Base-by-base conservation (phyloP, 345 rosid species). In the Eucalyptus rudis region DNA sequence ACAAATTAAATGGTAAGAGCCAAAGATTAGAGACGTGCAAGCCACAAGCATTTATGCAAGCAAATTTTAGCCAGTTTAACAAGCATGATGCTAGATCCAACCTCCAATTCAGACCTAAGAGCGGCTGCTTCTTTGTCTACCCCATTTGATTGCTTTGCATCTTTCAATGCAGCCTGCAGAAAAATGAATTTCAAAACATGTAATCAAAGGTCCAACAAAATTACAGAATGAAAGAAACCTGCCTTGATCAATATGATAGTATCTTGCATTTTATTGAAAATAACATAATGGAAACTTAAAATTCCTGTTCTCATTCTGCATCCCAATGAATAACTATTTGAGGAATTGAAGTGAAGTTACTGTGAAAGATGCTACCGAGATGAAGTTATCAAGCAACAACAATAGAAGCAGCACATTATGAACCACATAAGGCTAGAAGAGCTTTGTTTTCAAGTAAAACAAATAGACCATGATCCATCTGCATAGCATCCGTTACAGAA, bases 151-250 rank as follows among this genome's bases (percentile, higher is more conserved):
- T 94, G 97, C 91, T 92, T 95, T 58, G 95, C 95, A 91, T 95
- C 97, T 95, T 97, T 98, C 87, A 97, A 97, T 47, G 99, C 96
- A 88, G 97, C 98, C 99, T 98, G 95, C 80, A 66, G 85, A 71
- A 79, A 87, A 64, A 62, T 76, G 29, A 36, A 40, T 49, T 27
- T 27, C 40, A 52, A 71, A 36, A 87, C 40, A 50, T 5, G 33
- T 24, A 71, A 45, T 29, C 31, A 50, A 52, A 66, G 44, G 47
- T 76, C 9, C 1, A 20, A 76, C 29, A 76, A 76, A 40, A 76
- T 20, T 10, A 40, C 29, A 40, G 45, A 40, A 76, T 76, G 29
- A 76, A 76, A 76, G 47, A 76, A 20, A 10, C 84, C 13, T 3
- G 27, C 3, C 10, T 40, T 76, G 47, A 76, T 76, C 47, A 36